Percentiles rank a stretch among this genome's conserved stretches.
Evolutionary conservation across 2,329 filamentous ascomycete genomes (phyloP).

Genomic region (Aspergillus tanneri): DNA sequence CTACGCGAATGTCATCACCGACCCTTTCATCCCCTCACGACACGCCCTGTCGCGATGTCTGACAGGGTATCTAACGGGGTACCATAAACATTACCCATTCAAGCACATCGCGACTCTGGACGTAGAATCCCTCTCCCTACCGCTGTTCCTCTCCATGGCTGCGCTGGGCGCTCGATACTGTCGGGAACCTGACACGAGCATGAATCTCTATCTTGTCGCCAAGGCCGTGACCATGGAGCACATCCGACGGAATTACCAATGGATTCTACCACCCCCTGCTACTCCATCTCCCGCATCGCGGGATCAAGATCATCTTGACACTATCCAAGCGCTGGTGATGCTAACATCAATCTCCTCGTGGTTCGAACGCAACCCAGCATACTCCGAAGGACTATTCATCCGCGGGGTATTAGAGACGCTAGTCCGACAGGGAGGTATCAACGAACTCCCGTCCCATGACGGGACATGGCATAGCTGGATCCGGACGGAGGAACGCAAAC

Average conservation of each 20-base stretch:
- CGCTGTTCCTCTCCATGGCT: constrained; percentile 33
- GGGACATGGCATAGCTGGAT: constrained; percentile 37
- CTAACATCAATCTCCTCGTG: constrained; percentile 32
- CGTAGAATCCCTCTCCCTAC: constrained; percentile 25
- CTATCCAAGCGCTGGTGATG: constrained; percentile 29
- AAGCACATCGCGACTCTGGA: constrained; percentile 34
- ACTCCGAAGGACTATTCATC: constrained; percentile 30
- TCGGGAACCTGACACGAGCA: constrained; percentile 34
- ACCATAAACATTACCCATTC: constrained; percentile 36
- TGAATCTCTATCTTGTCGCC: constrained; percentile 33
- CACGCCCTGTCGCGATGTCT: constrained; percentile 36
- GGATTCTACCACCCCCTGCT: background rate
- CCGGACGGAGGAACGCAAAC: constrained; percentile 30
- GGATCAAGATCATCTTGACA: constrained; percentile 29
- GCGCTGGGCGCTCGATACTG: constrained; percentile 35
- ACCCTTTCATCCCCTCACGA: constrained; percentile 30
- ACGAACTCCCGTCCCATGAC: constrained; percentile 28
- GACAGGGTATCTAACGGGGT: constrained; percentile 34
- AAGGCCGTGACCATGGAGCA: constrained; percentile 35
- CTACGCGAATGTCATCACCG: constrained; percentile 30
- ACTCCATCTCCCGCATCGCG: constrained; percentile 15
- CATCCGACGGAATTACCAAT: constrained; percentile 30
- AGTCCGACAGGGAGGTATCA: constrained; percentile 29
- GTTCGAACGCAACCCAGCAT: constrained; percentile 34
- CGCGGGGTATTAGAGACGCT: constrained; percentile 33